phyloP scores from a whole-genome alignment of 2,329 filamentous ascomycete species.

The Penicillium sp. region DNA sequence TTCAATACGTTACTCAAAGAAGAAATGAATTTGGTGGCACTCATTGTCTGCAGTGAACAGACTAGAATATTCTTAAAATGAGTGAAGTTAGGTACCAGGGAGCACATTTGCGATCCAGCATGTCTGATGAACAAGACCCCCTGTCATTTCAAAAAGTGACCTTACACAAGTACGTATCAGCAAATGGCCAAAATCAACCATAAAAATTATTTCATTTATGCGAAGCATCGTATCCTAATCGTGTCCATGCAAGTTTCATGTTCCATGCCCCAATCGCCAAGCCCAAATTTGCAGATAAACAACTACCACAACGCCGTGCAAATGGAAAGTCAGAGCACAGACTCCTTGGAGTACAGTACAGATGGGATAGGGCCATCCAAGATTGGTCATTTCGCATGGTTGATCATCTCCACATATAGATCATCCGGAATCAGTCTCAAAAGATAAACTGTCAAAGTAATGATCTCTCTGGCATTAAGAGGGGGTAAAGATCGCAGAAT shows the following conservation, averaged over 20 bases:
- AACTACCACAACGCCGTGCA: slow-evolving; percentile 3
- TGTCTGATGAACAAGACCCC: no score
- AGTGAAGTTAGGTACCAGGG: no score
- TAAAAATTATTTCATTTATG: no score
- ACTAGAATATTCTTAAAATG: no score
- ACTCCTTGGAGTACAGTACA: not conserved
- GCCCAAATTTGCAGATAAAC: not conserved
- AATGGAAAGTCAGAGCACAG: slow-evolving; percentile 1
- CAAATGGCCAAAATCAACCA: no score
- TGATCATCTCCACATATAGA: slow-evolving; percentile 84
- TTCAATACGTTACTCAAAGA: no score
- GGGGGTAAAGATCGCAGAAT: slow-evolving; percentile 83
- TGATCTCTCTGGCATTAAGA: slow-evolving; percentile 78
- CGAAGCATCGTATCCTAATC: slow-evolving; percentile 16
- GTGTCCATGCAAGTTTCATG: slow-evolving; percentile 13
- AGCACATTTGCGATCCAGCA: no score
- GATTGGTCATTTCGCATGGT: slow-evolving; percentile 62
- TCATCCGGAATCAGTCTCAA: slow-evolving; percentile 87
- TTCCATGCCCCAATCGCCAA: slow-evolving; percentile 16
- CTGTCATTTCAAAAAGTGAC: no score
- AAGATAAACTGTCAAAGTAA: slow-evolving; percentile 78
- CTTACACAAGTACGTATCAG: no score
- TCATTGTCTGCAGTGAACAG: no score
- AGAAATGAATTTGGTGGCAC: no score
- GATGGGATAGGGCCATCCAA: not conserved